These are phyloP conservation scores for Ulota crispa DNA, from an alignment of 225 moss, liverwort and hornwort genomes.

Conservation along the genomic window DNA sequence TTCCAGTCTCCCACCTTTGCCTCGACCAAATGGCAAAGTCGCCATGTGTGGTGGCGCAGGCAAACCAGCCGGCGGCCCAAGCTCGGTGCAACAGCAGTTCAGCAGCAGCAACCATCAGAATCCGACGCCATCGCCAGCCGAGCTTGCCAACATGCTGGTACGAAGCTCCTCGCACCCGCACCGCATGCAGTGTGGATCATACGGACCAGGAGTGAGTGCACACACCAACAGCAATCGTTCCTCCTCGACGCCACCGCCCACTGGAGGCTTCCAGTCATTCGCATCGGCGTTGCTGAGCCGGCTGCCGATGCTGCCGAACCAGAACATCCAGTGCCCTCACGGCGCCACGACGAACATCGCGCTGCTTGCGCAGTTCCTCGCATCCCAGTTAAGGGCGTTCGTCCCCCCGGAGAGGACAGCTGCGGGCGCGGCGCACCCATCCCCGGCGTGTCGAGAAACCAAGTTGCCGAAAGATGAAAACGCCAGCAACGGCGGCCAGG, in stretches of 20 bases:
- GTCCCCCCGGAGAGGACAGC: slow-evolving; percentile 32
- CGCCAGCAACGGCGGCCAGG: slow-evolving; percentile 16
- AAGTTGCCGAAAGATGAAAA: neutral
- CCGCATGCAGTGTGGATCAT: slow-evolving; percentile 16
- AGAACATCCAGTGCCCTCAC: slow-evolving; percentile 41
- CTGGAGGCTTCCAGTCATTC: slow-evolving; percentile 62
- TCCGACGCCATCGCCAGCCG: slow-evolving; percentile 71
- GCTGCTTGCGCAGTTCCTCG: slow-evolving; percentile 75
- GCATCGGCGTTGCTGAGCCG: slow-evolving; percentile 63
- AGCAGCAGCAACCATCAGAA: neutral
- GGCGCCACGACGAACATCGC: slow-evolving; percentile 65
- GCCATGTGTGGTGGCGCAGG: slow-evolving; percentile 21
- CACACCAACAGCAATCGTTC: neutral
- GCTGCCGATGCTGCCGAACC: slow-evolving; percentile 56
- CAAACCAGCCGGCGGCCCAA: slow-evolving; percentile 20
- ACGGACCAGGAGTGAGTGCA: neutral
- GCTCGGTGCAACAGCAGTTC: slow-evolving; percentile 18
- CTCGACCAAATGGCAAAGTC: slow-evolving; percentile 41
- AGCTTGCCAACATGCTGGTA: slow-evolving; percentile 81
- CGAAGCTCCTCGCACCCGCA: slow-evolving; percentile 58
- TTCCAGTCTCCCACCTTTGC: slow-evolving; percentile 34
- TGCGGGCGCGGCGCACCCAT: neutral
- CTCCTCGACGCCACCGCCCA: slow-evolving; percentile 19
- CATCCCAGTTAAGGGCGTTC: slow-evolving; percentile 77
- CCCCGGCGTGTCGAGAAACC: slow-evolving; percentile 23